Evolutionary conservation across 805 yeast genomes (phyloP).

Genomic region (Lachancea sp.): DNA sequence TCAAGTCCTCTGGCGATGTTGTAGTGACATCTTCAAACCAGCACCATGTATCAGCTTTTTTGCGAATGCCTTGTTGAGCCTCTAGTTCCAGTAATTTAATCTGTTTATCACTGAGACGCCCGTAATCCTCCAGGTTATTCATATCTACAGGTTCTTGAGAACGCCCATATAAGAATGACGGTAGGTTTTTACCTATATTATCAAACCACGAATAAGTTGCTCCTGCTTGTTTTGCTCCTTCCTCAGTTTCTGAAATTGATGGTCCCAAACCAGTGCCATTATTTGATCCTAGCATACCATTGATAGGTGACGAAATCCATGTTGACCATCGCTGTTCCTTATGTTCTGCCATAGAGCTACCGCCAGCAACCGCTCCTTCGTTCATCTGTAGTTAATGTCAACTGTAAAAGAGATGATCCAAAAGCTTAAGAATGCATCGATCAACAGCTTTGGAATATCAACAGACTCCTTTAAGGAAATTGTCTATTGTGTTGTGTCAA

Average conservation of each 20-base stretch:
- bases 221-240: background rate
- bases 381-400: background rate
- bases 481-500: too few species aligned
- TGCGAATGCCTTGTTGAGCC: constrained; percentile 19
- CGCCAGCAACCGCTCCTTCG: background rate
- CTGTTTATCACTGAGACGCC: constrained; percentile 25
- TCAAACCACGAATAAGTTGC: constrained; percentile 2
- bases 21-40: constrained; percentile 28
- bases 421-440: background rate
- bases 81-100: constrained; percentile 23
- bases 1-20: constrained; percentile 9
- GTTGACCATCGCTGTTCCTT: background rate
- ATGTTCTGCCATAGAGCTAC: background rate
- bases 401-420: background rate
- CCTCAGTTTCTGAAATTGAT: background rate
- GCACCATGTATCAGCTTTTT: constrained; percentile 26
- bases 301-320: background rate
- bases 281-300: background rate
- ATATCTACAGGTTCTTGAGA: constrained; percentile 9
- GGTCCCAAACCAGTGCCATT: background rate
- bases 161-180: constrained; percentile 2
- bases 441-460: background rate
- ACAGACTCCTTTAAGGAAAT: background rate
- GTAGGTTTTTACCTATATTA: background rate
- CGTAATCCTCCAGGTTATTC: constrained; percentile 20